These are phyloP conservation scores for Acanthamoeba divionensis DNA, from an alignment of 208 protist genomes.

Conservation along the genomic window DNA sequence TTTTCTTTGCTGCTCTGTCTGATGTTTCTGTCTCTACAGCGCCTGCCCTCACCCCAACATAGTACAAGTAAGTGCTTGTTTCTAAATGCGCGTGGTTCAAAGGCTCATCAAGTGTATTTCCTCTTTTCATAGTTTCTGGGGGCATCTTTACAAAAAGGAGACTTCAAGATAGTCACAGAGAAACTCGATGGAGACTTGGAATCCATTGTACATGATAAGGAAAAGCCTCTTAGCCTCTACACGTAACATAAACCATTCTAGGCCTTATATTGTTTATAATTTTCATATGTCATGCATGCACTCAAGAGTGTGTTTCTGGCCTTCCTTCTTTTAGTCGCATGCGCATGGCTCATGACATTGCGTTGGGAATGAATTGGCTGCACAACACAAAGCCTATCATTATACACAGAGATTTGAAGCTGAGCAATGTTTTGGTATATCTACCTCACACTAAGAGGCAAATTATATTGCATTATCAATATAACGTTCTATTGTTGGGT, in stretches of 20 bases:
- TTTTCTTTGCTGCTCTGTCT: neutral
- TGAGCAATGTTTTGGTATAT: conserved; percentile 30
- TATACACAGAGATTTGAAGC: conserved; percentile 49
- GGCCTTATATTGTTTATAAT: neutral
- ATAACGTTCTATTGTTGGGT: too few relatives aligned
- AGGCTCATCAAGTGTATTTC: too few relatives aligned
- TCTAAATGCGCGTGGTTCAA: too few relatives aligned
- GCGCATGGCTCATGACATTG: conserved; percentile 28
- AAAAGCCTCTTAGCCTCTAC: conserved; percentile 37
- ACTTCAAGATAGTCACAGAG: conserved; percentile 41
- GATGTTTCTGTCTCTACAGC: neutral
- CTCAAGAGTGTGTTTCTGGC: too few relatives aligned
- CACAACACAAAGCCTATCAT: conserved; percentile 38
- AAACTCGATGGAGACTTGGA: conserved; percentile 6
- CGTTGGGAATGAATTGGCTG: conserved; percentile 47
- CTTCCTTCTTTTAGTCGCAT: neutral
- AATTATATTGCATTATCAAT: too few relatives aligned
- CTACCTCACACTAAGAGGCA: too few relatives aligned
- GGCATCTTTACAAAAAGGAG: conserved; percentile 11
- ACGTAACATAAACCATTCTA: neutral
- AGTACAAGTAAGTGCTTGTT: neutral
- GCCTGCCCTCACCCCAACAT: conserved; percentile 36
- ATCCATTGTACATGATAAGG: neutral
- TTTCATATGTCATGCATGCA: too few relatives aligned
- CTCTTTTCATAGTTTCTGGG: conserved; percentile 7